Evolutionary conservation across 176 grass and related monocot species (phyloP).

Genomic region (Carex myosuroides): DNA sequence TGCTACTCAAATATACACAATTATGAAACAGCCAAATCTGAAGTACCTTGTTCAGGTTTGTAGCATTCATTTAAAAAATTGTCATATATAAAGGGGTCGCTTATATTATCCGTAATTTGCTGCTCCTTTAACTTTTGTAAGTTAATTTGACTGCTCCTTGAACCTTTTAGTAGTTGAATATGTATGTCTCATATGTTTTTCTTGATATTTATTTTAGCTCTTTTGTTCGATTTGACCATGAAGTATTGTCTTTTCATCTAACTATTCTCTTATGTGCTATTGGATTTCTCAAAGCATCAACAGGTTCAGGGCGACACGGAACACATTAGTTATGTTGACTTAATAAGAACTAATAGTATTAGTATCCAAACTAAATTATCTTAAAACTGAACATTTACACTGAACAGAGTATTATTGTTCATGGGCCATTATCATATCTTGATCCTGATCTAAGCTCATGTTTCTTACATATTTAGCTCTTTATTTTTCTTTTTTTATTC

Average conservation of each 20-base stretch:
- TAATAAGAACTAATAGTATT: neutral
- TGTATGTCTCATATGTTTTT: neutral
- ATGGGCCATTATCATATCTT: neutral
- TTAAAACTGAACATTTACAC: neutral
- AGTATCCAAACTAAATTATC: neutral
- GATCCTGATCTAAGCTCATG: neutral
- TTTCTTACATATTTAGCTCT: conserved; percentile 9
- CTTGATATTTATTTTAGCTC: neutral
- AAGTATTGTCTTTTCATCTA: neutral
- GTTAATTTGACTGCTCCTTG: neutral
- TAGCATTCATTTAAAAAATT: neutral
- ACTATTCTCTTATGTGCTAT: neutral
- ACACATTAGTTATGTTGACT: neutral
- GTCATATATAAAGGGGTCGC: neutral
- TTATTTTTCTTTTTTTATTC: conserved; percentile 18
- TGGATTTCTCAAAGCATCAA: neutral
- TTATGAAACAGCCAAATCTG: conserved; percentile 62
- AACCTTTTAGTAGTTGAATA: neutral
- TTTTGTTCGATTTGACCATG: neutral
- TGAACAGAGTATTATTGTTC: conserved; percentile 1
- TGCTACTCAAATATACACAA: conserved; percentile 70
- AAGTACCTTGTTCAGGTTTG: conserved; percentile 71
- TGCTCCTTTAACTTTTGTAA: conserved; percentile 7
- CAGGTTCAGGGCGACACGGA: neutral
- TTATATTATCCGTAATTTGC: neutral